Percentiles rank a stretch among this genome's conserved stretches.
phyloP scores from a whole-genome alignment of 352 stramenopile genomes.

The Pythium chondricola region DNA sequence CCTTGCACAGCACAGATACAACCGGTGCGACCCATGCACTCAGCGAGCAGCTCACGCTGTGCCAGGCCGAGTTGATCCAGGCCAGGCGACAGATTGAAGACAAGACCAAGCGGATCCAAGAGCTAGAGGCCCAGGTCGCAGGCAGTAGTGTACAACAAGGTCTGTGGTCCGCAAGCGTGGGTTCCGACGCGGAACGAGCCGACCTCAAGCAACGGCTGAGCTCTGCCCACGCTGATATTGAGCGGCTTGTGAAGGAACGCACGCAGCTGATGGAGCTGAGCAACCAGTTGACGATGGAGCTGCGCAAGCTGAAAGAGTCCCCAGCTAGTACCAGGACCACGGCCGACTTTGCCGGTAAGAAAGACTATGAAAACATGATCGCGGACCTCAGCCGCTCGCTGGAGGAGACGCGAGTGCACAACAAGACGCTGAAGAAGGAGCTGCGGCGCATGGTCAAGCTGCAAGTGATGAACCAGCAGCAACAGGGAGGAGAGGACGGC shows the following conservation, averaged over 20 bases:
- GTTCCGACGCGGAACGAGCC: conserved; percentile 24
- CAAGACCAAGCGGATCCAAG: conserved; percentile 35
- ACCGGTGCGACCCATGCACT: conserved; percentile 2
- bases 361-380: conserved; percentile 68
- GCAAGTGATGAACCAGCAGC: conserved; percentile 33
- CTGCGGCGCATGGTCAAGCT: conserved; percentile 66
- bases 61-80: conserved; percentile 36
- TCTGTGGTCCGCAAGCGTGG: conserved; percentile 20
- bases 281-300: conserved; percentile 63
- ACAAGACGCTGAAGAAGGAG: conserved; percentile 83
- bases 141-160: background rate
- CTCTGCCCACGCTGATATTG: conserved; percentile 46
- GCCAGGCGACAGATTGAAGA: conserved; percentile 32
- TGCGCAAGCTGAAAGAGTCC: conserved; percentile 33
- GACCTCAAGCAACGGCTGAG: conserved; percentile 40
- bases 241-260: conserved; percentile 55
- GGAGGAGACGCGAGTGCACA: conserved; percentile 58
- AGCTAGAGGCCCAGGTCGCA: conserved; percentile 32
- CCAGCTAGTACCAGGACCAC: background rate
- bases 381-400: conserved; percentile 61
- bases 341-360: conserved; percentile 50
- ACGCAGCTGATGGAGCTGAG: conserved; percentile 77
- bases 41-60: conserved; percentile 30
- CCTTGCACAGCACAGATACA: background rate
- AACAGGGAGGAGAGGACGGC: conserved; percentile 8